Base-by-base conservation (phyloP, 495 filamentous ascomycete species). In the Hyaloscypha variabilis region DNA sequence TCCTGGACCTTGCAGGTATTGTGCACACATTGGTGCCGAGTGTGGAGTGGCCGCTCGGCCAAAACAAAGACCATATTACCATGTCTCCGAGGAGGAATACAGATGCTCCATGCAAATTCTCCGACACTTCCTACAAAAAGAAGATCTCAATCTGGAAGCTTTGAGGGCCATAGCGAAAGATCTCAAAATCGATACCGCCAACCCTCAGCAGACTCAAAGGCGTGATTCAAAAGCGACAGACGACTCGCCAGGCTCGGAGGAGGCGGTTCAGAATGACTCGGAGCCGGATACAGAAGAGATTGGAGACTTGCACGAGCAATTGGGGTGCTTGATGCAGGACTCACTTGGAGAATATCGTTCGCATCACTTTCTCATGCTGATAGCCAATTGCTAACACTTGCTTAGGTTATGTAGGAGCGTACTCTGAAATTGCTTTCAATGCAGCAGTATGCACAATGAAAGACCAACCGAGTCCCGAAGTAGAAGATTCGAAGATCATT, bases 1-100 rank as follows among this genome's bases (percentile, higher is more conserved):
- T n/a, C 67, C 67, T 25, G 67, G 67, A 8, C 67, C 67, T n/a
- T 69, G 67, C 62, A 60, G 58, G 57, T 69, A 65, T 51, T 69
- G 67, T 53, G 67, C 67, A 26, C 62, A 61, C 49, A 69, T 69
- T 13, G 67, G 67, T n/a, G 67, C 62, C 58, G 29, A 36, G 8
- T 69, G 67, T 55, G 58, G 63, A 42, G 56, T 69, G 8, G 62
- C 62, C 14, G 46, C 62, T 24, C 23, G 67, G 17, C 42, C 53
- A 19, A 60, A 64, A 25, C 67, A 69, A 58, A 46, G 67, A 55
- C 67, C 67, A 23, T 69, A 60, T 55, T 69, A 69, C 26, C 67
- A 69, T 58, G 67, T 69, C 28, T 60, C 67, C 8, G 67, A 69
- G 54, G 67, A 69, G 55, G 67, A 69, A 28, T 69, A 65, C 28